Percentiles rank a stretch among this genome's conserved stretches.
phyloP scores from a whole-genome alignment of 768 basidiomycete species.

The Favolaschia claudopus region DNA sequence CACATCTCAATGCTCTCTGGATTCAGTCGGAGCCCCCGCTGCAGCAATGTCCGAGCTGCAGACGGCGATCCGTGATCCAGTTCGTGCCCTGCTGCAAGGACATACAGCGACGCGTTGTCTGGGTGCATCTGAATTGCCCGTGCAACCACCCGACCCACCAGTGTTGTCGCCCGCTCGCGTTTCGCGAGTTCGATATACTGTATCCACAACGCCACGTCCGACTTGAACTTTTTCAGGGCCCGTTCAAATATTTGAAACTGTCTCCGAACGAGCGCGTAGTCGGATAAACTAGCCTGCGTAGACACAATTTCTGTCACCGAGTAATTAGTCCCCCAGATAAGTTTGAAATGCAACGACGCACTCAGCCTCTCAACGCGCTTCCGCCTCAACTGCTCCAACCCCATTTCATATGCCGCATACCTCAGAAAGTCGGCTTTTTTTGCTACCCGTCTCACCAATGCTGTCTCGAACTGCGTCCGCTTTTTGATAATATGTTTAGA shows the following conservation, averaged over 20 bases:
- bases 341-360: slow-evolving; percentile 41
- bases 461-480: slow-evolving; percentile 83
- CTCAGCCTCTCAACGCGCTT: slow-evolving; percentile 79
- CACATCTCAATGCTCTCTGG: slow-evolving; percentile 78
- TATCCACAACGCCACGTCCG: slow-evolving; percentile 86
- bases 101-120: slow-evolving; percentile 76
- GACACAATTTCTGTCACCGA: slow-evolving; percentile 46
- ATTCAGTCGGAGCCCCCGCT: slow-evolving; percentile 86
- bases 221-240: slow-evolving; percentile 87
- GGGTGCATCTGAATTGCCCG: slow-evolving; percentile 91
- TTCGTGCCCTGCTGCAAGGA: slow-evolving; percentile 86
- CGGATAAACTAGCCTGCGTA: slow-evolving; percentile 72
- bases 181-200: slow-evolving; percentile 89
- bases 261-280: slow-evolving; percentile 84
- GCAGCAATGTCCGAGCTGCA: slow-evolving; percentile 83
- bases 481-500: slow-evolving; percentile 85
- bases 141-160: slow-evolving; percentile 84
- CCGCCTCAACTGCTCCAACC: slow-evolving; percentile 78
- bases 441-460: slow-evolving; percentile 82
- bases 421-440: slow-evolving; percentile 90
- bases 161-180: slow-evolving; percentile 76
- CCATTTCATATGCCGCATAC: slow-evolving; percentile 93
- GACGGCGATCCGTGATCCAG: slow-evolving; percentile 74
- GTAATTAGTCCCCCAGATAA: slow-evolving; percentile 2
- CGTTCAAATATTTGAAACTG: slow-evolving; percentile 93